These are phyloP conservation scores for Pestalotiopsis sp. DNA, from an alignment of 2,329 filamentous ascomycete species.

Conservation along the genomic window DNA sequence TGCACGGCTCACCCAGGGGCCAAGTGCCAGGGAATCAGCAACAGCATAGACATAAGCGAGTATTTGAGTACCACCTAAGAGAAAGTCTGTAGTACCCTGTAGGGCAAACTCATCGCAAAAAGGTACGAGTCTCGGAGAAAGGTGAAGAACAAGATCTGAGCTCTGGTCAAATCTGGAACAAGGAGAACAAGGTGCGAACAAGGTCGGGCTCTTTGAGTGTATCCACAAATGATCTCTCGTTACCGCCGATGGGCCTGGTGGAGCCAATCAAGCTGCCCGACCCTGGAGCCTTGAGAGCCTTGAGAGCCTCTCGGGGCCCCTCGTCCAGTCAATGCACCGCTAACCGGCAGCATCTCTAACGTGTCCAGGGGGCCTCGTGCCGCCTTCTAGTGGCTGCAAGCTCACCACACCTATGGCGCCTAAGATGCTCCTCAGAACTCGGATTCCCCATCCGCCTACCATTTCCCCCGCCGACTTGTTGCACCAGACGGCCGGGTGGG, in stretches of 20 bases:
- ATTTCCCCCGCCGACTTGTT: not conserved
- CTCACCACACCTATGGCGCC: slow-evolving; percentile 11
- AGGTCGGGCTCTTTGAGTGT: not conserved
- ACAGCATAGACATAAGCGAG: slow-evolving; percentile 5
- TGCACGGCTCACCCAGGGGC: slow-evolving; percentile 7
- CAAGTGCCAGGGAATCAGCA: not conserved
- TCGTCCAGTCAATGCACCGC: slow-evolving; percentile 17
- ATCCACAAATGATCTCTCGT: slow-evolving; percentile 9
- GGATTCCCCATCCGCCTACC: not conserved
- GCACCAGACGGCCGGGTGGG: not conserved
- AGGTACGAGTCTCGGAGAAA: not conserved
- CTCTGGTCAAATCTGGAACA: slow-evolving; percentile 13
- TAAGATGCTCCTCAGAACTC: slow-evolving; percentile 2
- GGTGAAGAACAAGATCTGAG: not conserved
- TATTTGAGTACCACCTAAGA: not conserved
- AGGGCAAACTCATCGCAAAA: not conserved
- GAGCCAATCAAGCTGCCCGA: not conserved
- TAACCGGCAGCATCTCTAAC: slow-evolving; percentile 13
- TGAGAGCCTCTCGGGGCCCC: not conserved
- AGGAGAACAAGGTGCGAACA: slow-evolving; percentile 1
- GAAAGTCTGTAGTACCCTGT: not conserved
- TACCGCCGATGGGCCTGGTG: not conserved
- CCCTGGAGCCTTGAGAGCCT: not conserved
- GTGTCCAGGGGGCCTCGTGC: not conserved
- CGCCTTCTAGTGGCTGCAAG: slow-evolving; percentile 13